phyloP scores from a whole-genome alignment of 1,284 basidiomycete species.

The Pseudozyma tsukubaensis region DNA sequence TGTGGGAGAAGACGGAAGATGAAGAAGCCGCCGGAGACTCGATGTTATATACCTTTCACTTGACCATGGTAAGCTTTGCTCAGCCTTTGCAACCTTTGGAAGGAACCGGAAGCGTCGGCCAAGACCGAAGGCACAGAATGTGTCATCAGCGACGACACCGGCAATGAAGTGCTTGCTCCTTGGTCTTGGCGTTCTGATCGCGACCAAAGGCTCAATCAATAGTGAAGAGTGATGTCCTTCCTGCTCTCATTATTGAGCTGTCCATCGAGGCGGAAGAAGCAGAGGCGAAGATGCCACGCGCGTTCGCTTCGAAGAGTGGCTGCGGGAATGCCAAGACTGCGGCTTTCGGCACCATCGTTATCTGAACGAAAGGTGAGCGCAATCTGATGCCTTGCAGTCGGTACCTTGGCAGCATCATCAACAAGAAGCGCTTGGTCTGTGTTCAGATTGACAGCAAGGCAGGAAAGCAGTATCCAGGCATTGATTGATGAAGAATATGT shows the following conservation, averaged over 20 bases:
- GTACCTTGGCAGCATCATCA: not conserved
- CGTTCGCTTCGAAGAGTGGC: slow-evolving; percentile 1
- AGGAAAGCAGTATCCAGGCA: too few relatives aligned
- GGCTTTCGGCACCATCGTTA: slow-evolving; percentile 24
- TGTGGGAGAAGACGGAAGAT: slow-evolving; percentile 21
- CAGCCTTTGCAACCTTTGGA: slow-evolving; percentile 4
- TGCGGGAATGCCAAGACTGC: slow-evolving; percentile 34
- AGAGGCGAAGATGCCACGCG: slow-evolving; percentile 13
- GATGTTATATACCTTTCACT: slow-evolving; percentile 35
- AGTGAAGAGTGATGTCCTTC: not conserved
- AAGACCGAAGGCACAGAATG: slow-evolving; percentile 30
- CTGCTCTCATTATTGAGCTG: not conserved
- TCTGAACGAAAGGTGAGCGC: too few relatives aligned
- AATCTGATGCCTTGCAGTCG: not conserved
- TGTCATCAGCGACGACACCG: slow-evolving; percentile 4
- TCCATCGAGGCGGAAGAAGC: slow-evolving; percentile 3
- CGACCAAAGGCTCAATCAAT: slow-evolving; percentile 13
- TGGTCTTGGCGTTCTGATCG: slow-evolving; percentile 16
- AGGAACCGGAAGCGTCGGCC: slow-evolving; percentile 16
- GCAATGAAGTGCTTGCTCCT: slow-evolving; percentile 10
- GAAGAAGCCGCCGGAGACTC: slow-evolving; percentile 44
- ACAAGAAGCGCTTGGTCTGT: too few relatives aligned
- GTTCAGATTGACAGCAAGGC: too few relatives aligned
- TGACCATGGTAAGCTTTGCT: slow-evolving; percentile 2
- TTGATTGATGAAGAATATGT: too few relatives aligned